These are phyloP conservation scores for Hansenula anomala DNA, from an alignment of 1,139 yeast species.

Conservation along the genomic window DNA sequence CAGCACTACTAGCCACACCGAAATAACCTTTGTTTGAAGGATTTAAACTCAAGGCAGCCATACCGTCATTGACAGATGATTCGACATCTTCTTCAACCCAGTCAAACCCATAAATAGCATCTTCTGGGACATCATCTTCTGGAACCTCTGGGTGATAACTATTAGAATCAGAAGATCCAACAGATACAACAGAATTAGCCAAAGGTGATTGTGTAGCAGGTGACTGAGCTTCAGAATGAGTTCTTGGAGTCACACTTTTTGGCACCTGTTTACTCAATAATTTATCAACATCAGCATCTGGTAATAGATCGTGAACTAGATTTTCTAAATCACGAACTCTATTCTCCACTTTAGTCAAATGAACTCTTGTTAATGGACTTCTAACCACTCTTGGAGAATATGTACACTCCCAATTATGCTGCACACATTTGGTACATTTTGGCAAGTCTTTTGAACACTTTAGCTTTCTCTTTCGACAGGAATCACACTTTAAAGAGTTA, in stretches of 20 bases:
- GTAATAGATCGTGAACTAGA: conserved; percentile 40
- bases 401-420: conserved; percentile 68
- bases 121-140: conserved; percentile 36
- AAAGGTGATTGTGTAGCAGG: conserved; percentile 7
- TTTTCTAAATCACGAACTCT: conserved; percentile 52
- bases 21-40: conserved; percentile 53
- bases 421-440: conserved; percentile 68
- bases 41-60: conserved; percentile 47
- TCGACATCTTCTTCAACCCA: conserved; percentile 48
- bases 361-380: conserved; percentile 78
- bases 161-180: conserved; percentile 15
- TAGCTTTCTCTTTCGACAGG: conserved; percentile 43
- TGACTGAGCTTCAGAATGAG: conserved; percentile 5
- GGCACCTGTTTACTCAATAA: conserved; percentile 21
- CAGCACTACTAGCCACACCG: conserved; percentile 59
- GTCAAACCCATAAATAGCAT: conserved; percentile 45
- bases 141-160: conserved; percentile 28
- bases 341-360: conserved; percentile 71
- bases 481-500: conserved; percentile 35
- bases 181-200: conserved; percentile 4
- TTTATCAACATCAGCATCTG: conserved; percentile 39
- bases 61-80: conserved; percentile 36
- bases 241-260: conserved; percentile 3
- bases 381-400: conserved; percentile 76
- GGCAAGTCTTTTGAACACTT: conserved; percentile 70